Percentiles rank a stretch among this genome's conserved stretches.
phyloP scores from a whole-genome alignment of 352 stramenopile genomes.

The Globisporangium cylindrosporum region DNA sequence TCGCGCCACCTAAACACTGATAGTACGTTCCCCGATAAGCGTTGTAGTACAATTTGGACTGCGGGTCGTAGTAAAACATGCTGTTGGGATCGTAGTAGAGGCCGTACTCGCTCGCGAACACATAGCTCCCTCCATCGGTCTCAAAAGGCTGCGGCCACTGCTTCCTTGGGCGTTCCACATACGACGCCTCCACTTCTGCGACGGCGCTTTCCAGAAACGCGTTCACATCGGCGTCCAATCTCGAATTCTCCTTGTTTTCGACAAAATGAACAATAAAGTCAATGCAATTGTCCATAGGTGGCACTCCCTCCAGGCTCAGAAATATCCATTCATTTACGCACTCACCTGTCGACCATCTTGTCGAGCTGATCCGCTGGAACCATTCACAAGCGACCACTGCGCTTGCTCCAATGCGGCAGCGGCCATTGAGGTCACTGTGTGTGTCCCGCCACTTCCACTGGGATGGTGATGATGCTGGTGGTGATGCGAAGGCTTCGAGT shows the following conservation, averaged over 20 bases:
- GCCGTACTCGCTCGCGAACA: slow-evolving; percentile 60
- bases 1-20: slow-evolving; percentile 26
- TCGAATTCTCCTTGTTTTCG: slow-evolving; percentile 17
- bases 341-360: background rate
- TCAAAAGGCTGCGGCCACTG: slow-evolving; percentile 76
- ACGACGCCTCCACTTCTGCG: slow-evolving; percentile 35
- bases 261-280: background rate
- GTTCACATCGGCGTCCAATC: slow-evolving; percentile 51
- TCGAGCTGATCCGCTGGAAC: slow-evolving; percentile 22
- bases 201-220: slow-evolving; percentile 57
- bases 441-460: background rate
- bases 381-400: slow-evolving; percentile 76
- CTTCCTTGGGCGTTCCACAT: slow-evolving; percentile 74
- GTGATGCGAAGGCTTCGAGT: slow-evolving; percentile 8
- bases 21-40: slow-evolving; percentile 71
- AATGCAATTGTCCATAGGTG: background rate
- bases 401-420: slow-evolving; percentile 72
- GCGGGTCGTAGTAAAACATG: slow-evolving; percentile 83
- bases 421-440: slow-evolving; percentile 30
- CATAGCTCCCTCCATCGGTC: slow-evolving; percentile 69
- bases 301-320: background rate
- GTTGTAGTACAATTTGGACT: slow-evolving; percentile 75
- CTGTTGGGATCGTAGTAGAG: slow-evolving; percentile 82
- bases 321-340: background rate
- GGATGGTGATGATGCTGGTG: background rate